These are phyloP conservation scores for Thermomucor indicae-seudaticae DNA, from an alignment of 371 early-diverging fungal genomes.

Conservation along the genomic window DNA sequence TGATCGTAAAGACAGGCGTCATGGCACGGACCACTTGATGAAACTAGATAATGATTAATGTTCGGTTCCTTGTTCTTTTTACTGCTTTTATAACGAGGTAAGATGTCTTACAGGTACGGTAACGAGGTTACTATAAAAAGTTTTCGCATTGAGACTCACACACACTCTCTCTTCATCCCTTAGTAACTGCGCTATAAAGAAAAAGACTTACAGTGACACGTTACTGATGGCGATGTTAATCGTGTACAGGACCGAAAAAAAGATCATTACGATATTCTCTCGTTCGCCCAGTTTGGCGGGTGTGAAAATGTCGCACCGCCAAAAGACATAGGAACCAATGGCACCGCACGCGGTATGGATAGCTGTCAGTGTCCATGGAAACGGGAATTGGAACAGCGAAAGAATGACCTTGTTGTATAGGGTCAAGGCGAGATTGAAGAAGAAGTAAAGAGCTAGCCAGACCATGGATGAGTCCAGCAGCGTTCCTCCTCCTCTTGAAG, in stretches of 20 bases:
- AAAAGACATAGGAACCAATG: conserved; percentile 56
- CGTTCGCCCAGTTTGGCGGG: conserved; percentile 54
- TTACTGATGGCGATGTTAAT: conserved; percentile 87
- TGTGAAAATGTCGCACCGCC: conserved; percentile 49
- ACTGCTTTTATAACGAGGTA: neutral
- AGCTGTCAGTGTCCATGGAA: conserved; percentile 87
- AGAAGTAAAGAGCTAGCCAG: conserved; percentile 73
- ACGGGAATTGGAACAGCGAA: conserved; percentile 76
- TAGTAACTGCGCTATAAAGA: conserved; percentile 4
- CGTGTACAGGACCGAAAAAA: conserved; percentile 85
- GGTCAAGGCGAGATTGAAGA: conserved; percentile 76
- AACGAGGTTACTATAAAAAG: neutral
- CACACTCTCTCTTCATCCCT: too few species aligned
- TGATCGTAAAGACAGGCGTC: conserved; percentile 79
- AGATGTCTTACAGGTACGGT: neutral
- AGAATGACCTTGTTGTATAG: conserved; percentile 83
- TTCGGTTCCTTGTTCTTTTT: too few species aligned
- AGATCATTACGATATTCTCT: conserved; percentile 67
- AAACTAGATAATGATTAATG: conserved; percentile 27
- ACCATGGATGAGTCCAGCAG: conserved; percentile 20
- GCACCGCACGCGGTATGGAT: conserved; percentile 77
- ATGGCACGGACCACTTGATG: conserved; percentile 89
- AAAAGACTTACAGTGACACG: conserved; percentile 66
- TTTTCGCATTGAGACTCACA: too few species aligned
- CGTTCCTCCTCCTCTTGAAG: neutral